phyloP scores from a whole-genome alignment of 306 rosid species.

The Acacia acuminata region DNA sequence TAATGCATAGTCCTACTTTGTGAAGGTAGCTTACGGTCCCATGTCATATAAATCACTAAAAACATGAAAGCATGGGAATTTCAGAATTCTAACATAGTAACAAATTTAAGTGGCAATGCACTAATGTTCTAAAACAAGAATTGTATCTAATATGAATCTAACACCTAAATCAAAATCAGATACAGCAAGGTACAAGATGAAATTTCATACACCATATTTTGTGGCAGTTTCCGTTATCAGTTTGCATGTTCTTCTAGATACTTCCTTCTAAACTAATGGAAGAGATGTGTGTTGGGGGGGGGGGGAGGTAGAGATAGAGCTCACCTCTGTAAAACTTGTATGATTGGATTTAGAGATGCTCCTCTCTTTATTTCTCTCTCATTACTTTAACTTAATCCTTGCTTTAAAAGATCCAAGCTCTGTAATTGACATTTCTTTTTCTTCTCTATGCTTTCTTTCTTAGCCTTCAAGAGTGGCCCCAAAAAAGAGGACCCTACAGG shows the following conservation, averaged over 20 bases:
- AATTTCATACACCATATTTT: neutral
- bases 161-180: neutral
- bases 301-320: neutral
- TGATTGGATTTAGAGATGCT: neutral
- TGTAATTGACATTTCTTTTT: constrained; percentile 23
- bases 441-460: constrained; percentile 30
- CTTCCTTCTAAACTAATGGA: neutral
- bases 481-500: constrained; percentile 45
- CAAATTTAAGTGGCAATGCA: neutral
- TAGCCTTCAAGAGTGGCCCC: constrained; percentile 48
- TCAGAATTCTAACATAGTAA: neutral
- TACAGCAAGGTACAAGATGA: neutral
- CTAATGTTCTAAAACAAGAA: neutral
- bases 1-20: neutral
- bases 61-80: neutral
- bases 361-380: neutral
- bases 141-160: neutral
- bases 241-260: neutral
- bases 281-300: neutral
- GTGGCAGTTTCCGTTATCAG: neutral
- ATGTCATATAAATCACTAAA: neutral
- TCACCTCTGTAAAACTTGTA: neutral
- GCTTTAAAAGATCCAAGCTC: neutral
- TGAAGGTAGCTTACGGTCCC: neutral
- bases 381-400: neutral